phyloP scores from a whole-genome alignment of 2,329 filamentous ascomycete species.

The Penicillium occitanis region DNA sequence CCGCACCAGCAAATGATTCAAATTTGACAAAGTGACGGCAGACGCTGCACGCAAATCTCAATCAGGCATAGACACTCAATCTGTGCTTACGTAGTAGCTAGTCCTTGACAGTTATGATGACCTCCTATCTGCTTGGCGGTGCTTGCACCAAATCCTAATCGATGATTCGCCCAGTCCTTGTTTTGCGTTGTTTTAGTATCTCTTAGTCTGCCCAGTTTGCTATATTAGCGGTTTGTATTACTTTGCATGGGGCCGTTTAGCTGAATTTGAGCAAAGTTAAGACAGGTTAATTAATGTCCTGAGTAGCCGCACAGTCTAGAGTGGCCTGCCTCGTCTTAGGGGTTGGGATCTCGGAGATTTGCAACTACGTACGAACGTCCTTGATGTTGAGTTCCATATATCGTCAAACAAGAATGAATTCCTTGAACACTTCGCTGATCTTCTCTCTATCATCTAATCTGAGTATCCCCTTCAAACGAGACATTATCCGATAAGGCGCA shows the following conservation, averaged over 20 bases:
- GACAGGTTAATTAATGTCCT: neutral
- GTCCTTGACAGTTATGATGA: neutral
- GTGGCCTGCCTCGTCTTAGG: neutral
- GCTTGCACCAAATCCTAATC: too few species aligned
- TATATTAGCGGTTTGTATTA: neutral
- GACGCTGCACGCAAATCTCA: conserved; percentile 6
- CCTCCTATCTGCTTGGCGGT: neutral
- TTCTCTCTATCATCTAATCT: neutral
- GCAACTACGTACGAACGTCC: neutral
- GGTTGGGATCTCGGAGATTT: neutral
- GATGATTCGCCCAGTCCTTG: neutral
- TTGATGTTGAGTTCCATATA: neutral
- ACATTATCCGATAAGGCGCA: neutral
- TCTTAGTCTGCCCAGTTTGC: neutral
- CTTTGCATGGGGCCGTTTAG: neutral
- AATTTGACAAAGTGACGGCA: conserved; percentile 3
- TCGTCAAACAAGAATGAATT: neutral
- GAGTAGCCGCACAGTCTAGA: neutral
- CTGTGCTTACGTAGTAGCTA: neutral
- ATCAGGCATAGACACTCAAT: conserved; percentile 7
- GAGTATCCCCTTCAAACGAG: neutral
- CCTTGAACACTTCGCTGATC: neutral
- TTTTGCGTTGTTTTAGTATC: neutral
- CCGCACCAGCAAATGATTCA: neutral
- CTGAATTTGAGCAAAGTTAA: neutral